These are phyloP conservation scores for Dryas octopetala DNA, from an alignment of 306 rosid species.

Conservation along the genomic window DNA sequence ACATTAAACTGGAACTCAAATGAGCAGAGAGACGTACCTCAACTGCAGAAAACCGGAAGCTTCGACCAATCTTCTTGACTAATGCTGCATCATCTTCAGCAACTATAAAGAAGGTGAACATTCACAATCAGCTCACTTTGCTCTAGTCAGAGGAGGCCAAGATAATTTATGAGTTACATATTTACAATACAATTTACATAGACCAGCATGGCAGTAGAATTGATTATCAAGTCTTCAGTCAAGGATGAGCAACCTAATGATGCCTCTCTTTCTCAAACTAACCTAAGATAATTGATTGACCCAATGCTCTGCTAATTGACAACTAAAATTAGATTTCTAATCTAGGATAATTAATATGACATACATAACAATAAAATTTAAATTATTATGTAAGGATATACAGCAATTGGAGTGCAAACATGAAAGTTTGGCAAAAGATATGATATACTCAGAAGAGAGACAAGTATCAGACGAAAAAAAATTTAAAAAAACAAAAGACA, in stretches of 20 bases:
- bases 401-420: neutral
- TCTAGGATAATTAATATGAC: neutral
- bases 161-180: neutral
- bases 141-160: slow-evolving; percentile 5
- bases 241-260: neutral
- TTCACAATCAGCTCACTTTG: slow-evolving; percentile 20
- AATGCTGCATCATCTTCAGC: slow-evolving; percentile 80
- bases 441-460: neutral
- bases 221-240: neutral
- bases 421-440: neutral
- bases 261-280: neutral
- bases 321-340: neutral
- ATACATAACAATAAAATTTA: neutral
- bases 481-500: no score
- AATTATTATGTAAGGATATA: neutral
- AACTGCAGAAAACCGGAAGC: slow-evolving; percentile 83
- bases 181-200: neutral
- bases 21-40: slow-evolving; percentile 46
- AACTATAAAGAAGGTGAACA: slow-evolving; percentile 44
- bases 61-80: slow-evolving; percentile 80
- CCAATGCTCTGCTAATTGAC: neutral
- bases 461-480: no score
- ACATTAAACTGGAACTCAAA: slow-evolving; percentile 19
- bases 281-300: neutral
- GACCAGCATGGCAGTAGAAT: neutral